Percentiles rank a stretch among this genome's conserved stretches.
Conservation (phyloP, 148 eudicot genomes). For the Rhododendron vialii region DNA sequence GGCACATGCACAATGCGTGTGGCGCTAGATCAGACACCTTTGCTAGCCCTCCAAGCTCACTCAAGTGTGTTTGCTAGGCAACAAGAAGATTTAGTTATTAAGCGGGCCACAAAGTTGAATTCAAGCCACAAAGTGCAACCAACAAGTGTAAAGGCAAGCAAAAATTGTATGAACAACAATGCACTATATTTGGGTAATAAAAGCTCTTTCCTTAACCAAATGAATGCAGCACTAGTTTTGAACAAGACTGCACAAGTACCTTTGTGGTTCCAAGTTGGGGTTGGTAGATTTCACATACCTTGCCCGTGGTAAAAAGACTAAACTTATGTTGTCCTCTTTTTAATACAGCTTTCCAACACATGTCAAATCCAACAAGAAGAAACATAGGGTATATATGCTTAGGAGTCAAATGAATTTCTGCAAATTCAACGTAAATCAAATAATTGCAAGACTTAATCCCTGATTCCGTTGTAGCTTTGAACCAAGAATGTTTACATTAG, state of each 20-base stretch:
- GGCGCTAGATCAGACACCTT: too few relatives aligned
- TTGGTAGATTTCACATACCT: too few relatives aligned
- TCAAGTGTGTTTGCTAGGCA: neutral
- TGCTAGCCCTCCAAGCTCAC: neutral
- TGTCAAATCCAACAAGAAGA: too few relatives aligned
- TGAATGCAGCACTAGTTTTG: neutral
- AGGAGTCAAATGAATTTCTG: too few relatives aligned
- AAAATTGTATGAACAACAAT: neutral
- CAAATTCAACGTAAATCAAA: too few relatives aligned
- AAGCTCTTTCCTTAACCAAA: neutral
- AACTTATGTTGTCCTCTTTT: too few relatives aligned
- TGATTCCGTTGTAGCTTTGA: neutral
- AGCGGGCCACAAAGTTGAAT: neutral
- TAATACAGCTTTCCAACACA: too few relatives aligned
- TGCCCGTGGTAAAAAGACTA: too few relatives aligned
- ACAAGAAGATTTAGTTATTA: neutral
- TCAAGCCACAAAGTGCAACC: neutral
- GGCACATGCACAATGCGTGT: neutral
- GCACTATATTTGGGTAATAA: neutral
- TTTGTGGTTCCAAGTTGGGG: too few relatives aligned
- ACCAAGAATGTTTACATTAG: neutral
- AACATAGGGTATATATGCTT: too few relatives aligned
- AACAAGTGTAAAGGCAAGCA: neutral
- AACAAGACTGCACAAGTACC: too few relatives aligned
- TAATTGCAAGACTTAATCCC: too few relatives aligned